phyloP scores from a whole-genome alignment of 2,329 filamentous ascomycete genomes.

The Colletotrichum sansevieriae region DNA sequence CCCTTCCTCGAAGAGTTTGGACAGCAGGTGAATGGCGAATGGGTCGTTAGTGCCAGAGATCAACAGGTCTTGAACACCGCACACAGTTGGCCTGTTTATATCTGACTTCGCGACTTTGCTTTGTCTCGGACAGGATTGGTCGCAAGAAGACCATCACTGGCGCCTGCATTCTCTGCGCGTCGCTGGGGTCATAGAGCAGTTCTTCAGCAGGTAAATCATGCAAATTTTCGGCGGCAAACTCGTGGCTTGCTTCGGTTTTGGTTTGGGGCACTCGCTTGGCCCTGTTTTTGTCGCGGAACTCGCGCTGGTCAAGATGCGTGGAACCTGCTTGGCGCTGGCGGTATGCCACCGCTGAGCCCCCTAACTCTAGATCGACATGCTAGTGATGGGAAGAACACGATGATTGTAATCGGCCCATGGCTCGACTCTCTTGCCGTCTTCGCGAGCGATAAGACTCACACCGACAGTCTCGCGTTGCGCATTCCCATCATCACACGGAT shows the following conservation, averaged over 20 bases:
- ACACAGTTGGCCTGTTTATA: constrained; percentile 42
- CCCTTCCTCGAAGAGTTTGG: constrained; percentile 47
- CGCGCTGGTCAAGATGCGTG: constrained; percentile 49
- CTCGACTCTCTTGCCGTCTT: constrained; percentile 38
- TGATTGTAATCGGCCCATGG: constrained; percentile 49
- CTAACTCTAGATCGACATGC: background rate
- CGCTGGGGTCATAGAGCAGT: constrained; percentile 46
- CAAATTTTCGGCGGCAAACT: constrained; percentile 49
- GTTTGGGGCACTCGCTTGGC: constrained; percentile 48
- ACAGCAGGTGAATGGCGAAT: constrained; percentile 39
- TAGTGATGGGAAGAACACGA: constrained; percentile 45
- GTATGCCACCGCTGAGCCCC: background rate
- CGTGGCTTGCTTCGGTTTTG: constrained; percentile 48
- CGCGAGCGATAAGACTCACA: constrained; percentile 31
- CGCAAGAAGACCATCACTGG: constrained; percentile 46
- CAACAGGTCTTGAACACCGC: constrained; percentile 50
- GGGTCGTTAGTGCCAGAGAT: constrained; percentile 45
- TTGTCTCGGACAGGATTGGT: constrained; percentile 46
- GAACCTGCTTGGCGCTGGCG: constrained; percentile 47
- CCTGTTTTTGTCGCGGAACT: constrained; percentile 52
- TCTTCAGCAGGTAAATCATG: constrained; percentile 42
- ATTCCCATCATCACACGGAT: too few relatives aligned
- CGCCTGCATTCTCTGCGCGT: constrained; percentile 37
- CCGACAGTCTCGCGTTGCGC: too few relatives aligned
- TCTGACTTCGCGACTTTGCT: constrained; percentile 44